Evolutionary conservation across 495 filamentous ascomycete genomes (phyloP), one percentile per base, ranked within the genome.

Genomic region (Daldinia childiae): DNA sequence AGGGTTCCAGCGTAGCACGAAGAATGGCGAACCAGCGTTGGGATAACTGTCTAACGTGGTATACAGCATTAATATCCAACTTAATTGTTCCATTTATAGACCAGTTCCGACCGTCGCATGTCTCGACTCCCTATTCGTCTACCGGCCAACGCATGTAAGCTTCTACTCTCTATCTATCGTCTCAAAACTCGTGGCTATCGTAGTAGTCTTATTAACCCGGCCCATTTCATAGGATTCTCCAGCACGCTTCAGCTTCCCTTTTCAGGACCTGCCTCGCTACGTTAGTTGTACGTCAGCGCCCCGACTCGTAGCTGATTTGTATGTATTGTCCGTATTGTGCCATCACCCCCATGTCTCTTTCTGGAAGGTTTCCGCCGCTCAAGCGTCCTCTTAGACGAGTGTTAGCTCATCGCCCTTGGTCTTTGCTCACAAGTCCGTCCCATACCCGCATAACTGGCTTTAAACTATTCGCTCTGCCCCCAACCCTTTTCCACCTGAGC

Each of bases 11-110:
- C 26, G 67, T 71, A 50, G 64, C 70, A 64, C 70, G 55, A 51
- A 65, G 51, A 54, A 60, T 69, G 66, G 52, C 71, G 71, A 66
- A 58, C 65, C 71, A 60, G 66, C 71, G 68, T 74, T 69, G 19
- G 56, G 48, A 62, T 61, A 39, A 62, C 21, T 59, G 55, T 73
- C 71, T 56, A 67, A 59, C 66, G 63, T 69, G 71, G 66, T 62
- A 66, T 74, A 62, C 66, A 66, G 62, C 58, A 60, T 74, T 71
- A 71, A 71, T 71, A 74, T 71, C 41, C 58, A 55, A 70, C 66
- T 71, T 68, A 66, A 70, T 71, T 74, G 71, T 73, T 74, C 71
- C 71, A 74, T 67, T 71, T 71, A 74, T 74, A 74, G 71, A 74
- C 62, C 62, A 69, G 30, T 68, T 56, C 66, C 58, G 64, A 64